Conservation (phyloP, 768 basidiomycete species). For the Sutorius australiensis region DNA sequence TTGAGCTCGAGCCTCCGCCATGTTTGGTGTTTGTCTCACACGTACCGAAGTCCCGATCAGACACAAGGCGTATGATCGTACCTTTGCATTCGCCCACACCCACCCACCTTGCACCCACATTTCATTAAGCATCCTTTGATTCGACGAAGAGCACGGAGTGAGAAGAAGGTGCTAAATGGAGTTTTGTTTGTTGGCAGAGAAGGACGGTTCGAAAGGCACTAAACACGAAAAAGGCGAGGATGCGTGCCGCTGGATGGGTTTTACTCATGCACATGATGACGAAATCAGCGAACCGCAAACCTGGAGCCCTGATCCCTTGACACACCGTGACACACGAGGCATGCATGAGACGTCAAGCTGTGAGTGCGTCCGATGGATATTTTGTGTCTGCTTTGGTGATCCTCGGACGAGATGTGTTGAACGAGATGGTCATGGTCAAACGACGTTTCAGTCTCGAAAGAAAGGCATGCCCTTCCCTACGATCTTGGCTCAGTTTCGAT, state of each 20-base stretch:
- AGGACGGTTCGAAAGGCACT: conserved; percentile 49
- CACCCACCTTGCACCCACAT: conserved; percentile 46
- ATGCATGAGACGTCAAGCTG: neutral
- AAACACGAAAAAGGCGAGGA: conserved; percentile 29
- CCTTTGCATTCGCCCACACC: conserved; percentile 48
- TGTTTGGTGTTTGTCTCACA: neutral
- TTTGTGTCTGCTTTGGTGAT: neutral
- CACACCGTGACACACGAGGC: neutral
- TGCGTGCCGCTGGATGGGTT: conserved; percentile 2
- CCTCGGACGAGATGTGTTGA: neutral
- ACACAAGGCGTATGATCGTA: conserved; percentile 37
- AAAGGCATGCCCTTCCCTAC: neutral
- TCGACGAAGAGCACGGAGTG: conserved; percentile 30
- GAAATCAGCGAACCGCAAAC: neutral
- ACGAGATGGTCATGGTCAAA: neutral
- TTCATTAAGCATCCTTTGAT: conserved; percentile 59
- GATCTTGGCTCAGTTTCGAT: neutral
- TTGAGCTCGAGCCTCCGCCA: neutral
- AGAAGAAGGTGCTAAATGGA: conserved; percentile 21
- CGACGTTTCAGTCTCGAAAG: neutral
- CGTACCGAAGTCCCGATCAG: conserved; percentile 43
- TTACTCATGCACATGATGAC: conserved; percentile 1
- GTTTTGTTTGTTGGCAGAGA: conserved; percentile 14
- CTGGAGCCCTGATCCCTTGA: neutral
- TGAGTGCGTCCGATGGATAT: neutral